phyloP scores from a whole-genome alignment of 305 asterid genomes.

The Plantago lanceolata region DNA sequence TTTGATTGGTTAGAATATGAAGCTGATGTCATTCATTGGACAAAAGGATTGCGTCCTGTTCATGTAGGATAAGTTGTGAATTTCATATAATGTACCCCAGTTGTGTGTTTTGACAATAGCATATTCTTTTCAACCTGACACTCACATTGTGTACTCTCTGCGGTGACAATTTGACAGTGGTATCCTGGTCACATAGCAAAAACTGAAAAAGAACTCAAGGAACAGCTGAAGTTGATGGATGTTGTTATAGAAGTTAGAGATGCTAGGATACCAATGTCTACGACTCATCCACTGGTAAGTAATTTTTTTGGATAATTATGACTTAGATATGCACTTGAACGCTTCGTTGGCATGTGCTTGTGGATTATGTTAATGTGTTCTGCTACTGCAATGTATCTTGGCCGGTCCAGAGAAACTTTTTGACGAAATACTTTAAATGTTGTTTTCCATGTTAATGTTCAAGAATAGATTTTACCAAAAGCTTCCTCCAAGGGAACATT shows the following conservation, averaged over 20 bases:
- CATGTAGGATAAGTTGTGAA: conserved; percentile 61
- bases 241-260: conserved; percentile 96
- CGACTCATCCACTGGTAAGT: conserved; percentile 79
- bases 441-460: neutral
- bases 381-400: conserved; percentile 21
- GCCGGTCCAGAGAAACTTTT: neutral
- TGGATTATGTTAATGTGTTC: conserved; percentile 9
- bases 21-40: conserved; percentile 73
- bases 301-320: conserved; percentile 12
- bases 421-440: neutral
- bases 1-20: conserved; percentile 70
- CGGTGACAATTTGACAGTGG: conserved; percentile 51
- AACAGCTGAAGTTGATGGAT: conserved; percentile 90
- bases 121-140: conserved; percentile 14
- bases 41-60: conserved; percentile 73
- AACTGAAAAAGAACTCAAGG: conserved; percentile 89
- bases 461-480: neutral
- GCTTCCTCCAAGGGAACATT: neutral
- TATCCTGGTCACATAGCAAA: conserved; percentile 96
- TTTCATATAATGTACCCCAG: conserved; percentile 24
- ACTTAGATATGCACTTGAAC: conserved; percentile 11
- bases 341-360: conserved; percentile 17
- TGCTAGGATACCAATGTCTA: conserved; percentile 90
- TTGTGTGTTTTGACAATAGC: conserved; percentile 12
- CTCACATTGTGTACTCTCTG: conserved; percentile 23